phyloP scores from a whole-genome alignment of 139 green algal species.

The Closterium sp. region DNA sequence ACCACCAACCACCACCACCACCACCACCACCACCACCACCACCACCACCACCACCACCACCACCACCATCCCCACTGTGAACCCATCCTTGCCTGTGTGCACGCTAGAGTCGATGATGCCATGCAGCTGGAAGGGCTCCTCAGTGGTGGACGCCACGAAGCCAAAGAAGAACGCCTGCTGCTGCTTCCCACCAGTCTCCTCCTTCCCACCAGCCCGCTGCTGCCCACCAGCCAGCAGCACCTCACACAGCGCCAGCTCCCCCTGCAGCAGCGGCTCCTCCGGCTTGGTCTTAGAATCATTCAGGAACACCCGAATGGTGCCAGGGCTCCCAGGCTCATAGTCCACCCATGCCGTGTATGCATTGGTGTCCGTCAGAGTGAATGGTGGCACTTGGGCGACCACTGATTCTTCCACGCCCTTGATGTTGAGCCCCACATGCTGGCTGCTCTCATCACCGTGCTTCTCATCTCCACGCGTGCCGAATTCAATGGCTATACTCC shows the following conservation, averaged over 20 bases:
- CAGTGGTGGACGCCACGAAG: neutral
- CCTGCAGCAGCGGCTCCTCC: neutral
- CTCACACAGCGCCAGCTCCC: neutral
- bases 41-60: neutral
- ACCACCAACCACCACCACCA: neutral
- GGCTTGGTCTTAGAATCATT: neutral
- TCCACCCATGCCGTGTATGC: neutral
- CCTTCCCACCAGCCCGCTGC: too few relatives aligned
- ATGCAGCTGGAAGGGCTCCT: neutral
- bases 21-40: neutral
- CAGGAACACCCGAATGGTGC: neutral
- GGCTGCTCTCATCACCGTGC: neutral
- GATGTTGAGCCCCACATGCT: neutral
- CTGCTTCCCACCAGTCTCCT: too few relatives aligned
- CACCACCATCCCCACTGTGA: too few relatives aligned
- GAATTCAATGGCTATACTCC: neutral
- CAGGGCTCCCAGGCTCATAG: neutral
- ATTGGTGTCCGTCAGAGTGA: neutral
- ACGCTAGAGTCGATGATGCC: neutral
- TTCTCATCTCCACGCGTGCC: too few relatives aligned
- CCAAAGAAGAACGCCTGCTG: neutral
- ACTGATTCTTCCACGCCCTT: neutral
- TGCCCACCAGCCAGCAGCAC: neutral
- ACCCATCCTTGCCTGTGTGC: neutral
- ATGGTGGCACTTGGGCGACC: neutral